Evolutionary conservation across 2,329 filamentous ascomycete genomes (phyloP), one percentile per base, ranked within the genome.

Genomic region (Chrysosporium queenslandicum): DNA sequence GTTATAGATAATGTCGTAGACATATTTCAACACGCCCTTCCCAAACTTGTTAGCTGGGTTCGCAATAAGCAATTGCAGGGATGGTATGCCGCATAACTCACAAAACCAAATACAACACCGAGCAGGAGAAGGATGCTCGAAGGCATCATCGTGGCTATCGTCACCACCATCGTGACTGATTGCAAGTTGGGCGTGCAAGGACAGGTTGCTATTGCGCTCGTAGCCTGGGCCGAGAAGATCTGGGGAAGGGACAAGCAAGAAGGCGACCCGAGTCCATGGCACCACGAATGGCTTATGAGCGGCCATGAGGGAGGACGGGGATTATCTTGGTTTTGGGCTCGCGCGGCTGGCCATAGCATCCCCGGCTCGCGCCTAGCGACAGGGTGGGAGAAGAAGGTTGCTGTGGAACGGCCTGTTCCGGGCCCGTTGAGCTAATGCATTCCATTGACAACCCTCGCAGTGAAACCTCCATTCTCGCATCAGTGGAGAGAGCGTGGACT

Each of bases 401-500:
- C 34, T 37, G n/a, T 37, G 34, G 34, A n/a, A 37, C 34, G 9
- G 34, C 34, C 34, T 2, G 7, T 37, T 37, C 11, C 18, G 12
- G 34, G n/a, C 14, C 34, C 34, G 34, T 18, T 37, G 14, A 37
- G 34, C 34, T 18, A 37, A 37, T 16, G 7, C 32, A 34, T n/a
- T 34, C 7, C 7, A n/a, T 34, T 34, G 32, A 16, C 34, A 37
- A 5, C 4, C 18, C 18, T 14, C 18, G 27, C 27, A 2, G 34
- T 37, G n/a, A 34, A 18, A 14, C 34, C 34, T 14, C 18, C 4
- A 18, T 14, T 14, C 12, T 34, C 34, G 34, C 34, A 37, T 37
- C 34, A 71, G 57, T 2, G 69, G 69, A 2, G 27, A 29, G 27
- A 9, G 27, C 4, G 27, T 29, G 4, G 9, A 9, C 9, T 29